Evolutionary conservation across 164 flowering plant species (phyloP).

Genomic region (Liquidambar formosana): DNA sequence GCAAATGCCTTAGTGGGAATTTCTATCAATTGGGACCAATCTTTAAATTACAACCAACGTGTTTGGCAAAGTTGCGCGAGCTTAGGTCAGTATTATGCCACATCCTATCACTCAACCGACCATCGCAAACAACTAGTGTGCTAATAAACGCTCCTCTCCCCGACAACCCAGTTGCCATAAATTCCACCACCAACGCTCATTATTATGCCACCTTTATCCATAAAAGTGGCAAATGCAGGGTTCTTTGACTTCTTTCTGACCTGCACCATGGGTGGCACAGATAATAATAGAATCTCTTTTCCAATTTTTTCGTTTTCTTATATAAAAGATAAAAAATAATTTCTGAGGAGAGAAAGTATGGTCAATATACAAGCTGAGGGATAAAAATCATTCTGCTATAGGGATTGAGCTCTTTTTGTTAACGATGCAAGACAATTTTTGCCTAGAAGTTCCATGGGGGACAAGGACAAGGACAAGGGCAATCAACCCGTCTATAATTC

Average conservation of each 20-base stretch:
- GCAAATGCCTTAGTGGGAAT: no score
- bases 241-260: not conserved
- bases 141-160: not conserved
- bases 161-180: conserved; percentile 12
- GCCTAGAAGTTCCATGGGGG: no score
- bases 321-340: no score
- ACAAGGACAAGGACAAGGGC: no score
- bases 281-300: no score
- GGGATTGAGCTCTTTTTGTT: no score
- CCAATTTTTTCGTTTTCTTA: no score
- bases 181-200: conserved; percentile 1
- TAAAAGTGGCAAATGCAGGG: not conserved
- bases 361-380: no score
- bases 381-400: no score
- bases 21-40: not conserved
- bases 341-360: no score
- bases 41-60: not conserved
- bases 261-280: not conserved
- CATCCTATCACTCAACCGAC: not conserved
- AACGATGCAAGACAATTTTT: no score
- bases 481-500: no score
- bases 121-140: not conserved
- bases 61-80: not conserved
- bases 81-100: not conserved
- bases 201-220: not conserved